These are phyloP conservation scores for Candida insectalens DNA, from an alignment of 805 yeast species.

Conservation along the genomic window DNA sequence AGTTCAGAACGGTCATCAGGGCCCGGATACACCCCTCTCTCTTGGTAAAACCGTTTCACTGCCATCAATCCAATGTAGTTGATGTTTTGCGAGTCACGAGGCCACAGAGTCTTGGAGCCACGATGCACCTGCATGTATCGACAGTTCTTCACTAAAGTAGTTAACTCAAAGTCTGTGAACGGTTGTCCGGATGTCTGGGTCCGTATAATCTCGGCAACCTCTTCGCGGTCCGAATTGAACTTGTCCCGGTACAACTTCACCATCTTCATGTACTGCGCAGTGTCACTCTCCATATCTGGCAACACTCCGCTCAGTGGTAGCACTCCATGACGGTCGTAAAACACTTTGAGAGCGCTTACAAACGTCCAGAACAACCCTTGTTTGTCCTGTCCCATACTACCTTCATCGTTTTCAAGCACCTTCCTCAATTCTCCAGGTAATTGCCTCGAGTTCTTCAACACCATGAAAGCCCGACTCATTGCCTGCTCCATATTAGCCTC, in stretches of 20 bases:
- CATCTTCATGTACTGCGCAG: constrained; percentile 48
- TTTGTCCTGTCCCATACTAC: constrained; percentile 2
- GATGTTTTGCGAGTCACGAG: not conserved
- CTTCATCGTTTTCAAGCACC: constrained; percentile 19
- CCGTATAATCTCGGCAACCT: constrained; percentile 8
- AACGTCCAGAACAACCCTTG: constrained; percentile 51
- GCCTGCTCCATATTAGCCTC: constrained; percentile 27
- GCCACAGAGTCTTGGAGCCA: constrained; percentile 27
- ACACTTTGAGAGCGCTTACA: constrained; percentile 42
- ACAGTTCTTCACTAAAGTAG: constrained; percentile 52
- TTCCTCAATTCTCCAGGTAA: constrained; percentile 19
- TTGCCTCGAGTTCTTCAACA: constrained; percentile 27
- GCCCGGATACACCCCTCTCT: constrained; percentile 9
- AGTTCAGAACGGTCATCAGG: constrained; percentile 13
- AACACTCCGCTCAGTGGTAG: constrained; percentile 68
- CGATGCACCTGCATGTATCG: constrained; percentile 38
- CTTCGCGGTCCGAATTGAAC: constrained; percentile 42
- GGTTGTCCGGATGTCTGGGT: not conserved
- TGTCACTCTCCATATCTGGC: constrained; percentile 85
- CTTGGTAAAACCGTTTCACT: constrained; percentile 14
- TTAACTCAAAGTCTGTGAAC: not conserved
- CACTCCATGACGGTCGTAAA: constrained; percentile 29
- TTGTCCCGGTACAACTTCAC: constrained; percentile 49
- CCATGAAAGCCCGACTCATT: constrained; percentile 33
- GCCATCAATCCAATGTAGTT: constrained; percentile 34